Percentiles rank a stretch among this genome's conserved stretches.
Evolutionary conservation across 73 alveolate genomes (phyloP).

Genomic region (Paramecium biaurelia): DNA sequence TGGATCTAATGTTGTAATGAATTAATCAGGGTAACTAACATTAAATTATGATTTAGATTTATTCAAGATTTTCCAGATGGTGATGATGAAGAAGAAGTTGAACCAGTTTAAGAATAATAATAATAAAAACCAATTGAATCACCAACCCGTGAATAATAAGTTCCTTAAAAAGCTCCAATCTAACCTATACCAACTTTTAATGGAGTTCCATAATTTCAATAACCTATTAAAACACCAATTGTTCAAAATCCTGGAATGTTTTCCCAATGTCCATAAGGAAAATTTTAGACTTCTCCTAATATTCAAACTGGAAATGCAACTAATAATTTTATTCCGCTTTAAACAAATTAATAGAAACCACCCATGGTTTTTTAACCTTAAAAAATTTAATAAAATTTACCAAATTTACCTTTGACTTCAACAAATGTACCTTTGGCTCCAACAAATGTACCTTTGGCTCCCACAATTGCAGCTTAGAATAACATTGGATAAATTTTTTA

Average conservation of each 20-base stretch:
- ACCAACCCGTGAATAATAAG: not conserved
- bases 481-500: not conserved
- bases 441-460: not conserved
- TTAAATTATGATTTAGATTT: not conserved
- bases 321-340: not conserved
- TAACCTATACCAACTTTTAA: not conserved
- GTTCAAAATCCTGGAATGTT: not conserved
- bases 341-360: not conserved
- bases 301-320: too few species aligned
- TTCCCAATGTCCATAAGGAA: not conserved
- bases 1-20: not conserved
- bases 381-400: not conserved
- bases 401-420: not conserved
- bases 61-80: not conserved
- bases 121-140: not conserved
- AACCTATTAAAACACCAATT: not conserved
- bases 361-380: too few species aligned
- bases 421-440: not conserved
- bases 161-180: not conserved
- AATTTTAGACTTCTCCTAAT: not conserved
- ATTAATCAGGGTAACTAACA: not conserved
- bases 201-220: not conserved
- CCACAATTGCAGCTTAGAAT: not conserved
- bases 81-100: not conserved
- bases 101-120: not conserved